Evolutionary conservation across 352 stramenopile genomes (phyloP), one percentile per base, ranked within the genome.

Genomic region (Pelagophyceae sp.): DNA sequence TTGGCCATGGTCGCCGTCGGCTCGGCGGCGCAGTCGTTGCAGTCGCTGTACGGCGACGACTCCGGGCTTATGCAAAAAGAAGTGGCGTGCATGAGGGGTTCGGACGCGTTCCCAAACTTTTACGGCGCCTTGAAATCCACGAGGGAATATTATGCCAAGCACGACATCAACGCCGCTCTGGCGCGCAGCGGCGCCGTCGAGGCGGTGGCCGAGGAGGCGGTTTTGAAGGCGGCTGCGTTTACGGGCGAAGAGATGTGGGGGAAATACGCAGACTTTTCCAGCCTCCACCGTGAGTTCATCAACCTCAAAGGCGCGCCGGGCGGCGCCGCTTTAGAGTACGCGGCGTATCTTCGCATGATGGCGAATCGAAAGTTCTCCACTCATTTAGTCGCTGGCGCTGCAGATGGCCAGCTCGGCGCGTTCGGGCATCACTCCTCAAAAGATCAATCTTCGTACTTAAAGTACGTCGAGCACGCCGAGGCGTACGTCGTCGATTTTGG

Each of bases 401-500:
- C 38, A 6, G 32, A 61, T 17, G 38, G 11, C 19, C 19, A 23
- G 32, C 65, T 74, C 25, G 37, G 38, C 31, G 60, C 78, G 15
- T 70, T 89, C 19, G 78, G 79, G 35, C 76, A 31, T 31, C 60
- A 63, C 37, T 31, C 70, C 2, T 38, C 40, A 29, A 50, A 70
- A 17, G 72, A 70, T 1, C 29, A 65, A 15, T 54, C 40, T 5
- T 27, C 45, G 32, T 93, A 93, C 79, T 77, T 81, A 31, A 79
- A 83, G 71, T 92, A 90, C 60, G 77, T 92, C 20, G 64, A 77
- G 23, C 76, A 84, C 25, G 64, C 93, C 54, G 76, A 89, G 71
- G 79, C 79, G 25, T 94, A 94, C 80, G 77, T 94, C 17, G 72
- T 81, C 67, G 83, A 81, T 25, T 94, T 92, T 81, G 79, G 92